Percentiles rank a stretch among this genome's conserved stretches.
phyloP scores from a whole-genome alignment of 345 rosid genomes.

The Aegle marmelos region DNA sequence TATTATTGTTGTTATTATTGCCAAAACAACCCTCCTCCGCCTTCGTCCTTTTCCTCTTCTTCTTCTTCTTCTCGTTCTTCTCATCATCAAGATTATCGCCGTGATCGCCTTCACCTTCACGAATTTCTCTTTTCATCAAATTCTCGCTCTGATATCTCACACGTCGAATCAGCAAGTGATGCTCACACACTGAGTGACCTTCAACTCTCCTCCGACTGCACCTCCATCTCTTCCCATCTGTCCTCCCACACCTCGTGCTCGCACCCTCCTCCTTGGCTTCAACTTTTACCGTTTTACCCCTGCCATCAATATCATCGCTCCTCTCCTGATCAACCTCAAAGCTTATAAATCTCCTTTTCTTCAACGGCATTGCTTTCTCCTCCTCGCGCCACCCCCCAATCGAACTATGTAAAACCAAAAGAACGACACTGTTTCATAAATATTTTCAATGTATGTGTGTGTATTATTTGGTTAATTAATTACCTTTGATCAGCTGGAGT shows the following conservation, averaged over 20 bases:
- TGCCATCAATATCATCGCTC: too few relatives aligned
- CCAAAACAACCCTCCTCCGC: too few relatives aligned
- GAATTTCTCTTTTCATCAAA: too few relatives aligned
- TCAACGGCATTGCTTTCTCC: conserved; percentile 13
- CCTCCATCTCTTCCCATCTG: conserved; percentile 17
- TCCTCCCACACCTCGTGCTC: background rate
- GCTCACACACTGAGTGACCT: background rate
- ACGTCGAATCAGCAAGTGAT: conserved; percentile 4
- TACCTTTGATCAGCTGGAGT: background rate
- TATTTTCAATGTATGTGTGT: too few relatives aligned
- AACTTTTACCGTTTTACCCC: too few relatives aligned
- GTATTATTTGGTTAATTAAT: background rate
- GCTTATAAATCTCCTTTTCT: conserved; percentile 19
- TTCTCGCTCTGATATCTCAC: too few relatives aligned
- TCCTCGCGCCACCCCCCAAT: conserved; percentile 19
- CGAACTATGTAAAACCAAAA: background rate
- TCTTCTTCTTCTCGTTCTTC: background rate
- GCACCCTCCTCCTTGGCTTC: background rate
- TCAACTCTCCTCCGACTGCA: background rate
- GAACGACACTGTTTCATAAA: too few relatives aligned
- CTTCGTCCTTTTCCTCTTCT: background rate
- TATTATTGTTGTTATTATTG: too few relatives aligned
- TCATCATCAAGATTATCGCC: background rate
- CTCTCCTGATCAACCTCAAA: background rate
- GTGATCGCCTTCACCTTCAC: too few relatives aligned